phyloP scores from a whole-genome alignment of 345 rosid genomes.

The Boechera divaricarpa region DNA sequence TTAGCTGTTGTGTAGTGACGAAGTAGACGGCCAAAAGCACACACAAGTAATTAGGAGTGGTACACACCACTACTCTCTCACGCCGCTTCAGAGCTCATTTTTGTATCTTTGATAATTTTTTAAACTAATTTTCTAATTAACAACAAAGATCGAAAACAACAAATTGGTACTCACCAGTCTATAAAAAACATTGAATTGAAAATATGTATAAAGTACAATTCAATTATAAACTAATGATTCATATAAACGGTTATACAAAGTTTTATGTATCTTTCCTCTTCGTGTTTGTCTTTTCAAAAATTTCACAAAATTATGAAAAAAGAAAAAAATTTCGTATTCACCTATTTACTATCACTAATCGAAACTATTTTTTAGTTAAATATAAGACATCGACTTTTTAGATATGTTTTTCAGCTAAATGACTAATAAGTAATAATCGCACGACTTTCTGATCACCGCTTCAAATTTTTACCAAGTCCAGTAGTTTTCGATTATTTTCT shows the following conservation, averaged over 20 bases:
- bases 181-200: not conserved
- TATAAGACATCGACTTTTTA: too few species aligned
- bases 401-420: too few species aligned
- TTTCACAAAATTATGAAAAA: too few species aligned
- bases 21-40: slow-evolving; percentile 19
- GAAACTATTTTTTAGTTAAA: too few species aligned
- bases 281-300: too few species aligned
- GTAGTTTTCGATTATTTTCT: not conserved
- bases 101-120: not conserved
- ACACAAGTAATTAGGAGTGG: slow-evolving; percentile 36
- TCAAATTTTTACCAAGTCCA: slow-evolving; percentile 3
- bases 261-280: too few species aligned
- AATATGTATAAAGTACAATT: not conserved
- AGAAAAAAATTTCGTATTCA: too few species aligned
- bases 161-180: not conserved
- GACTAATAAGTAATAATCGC: not conserved
- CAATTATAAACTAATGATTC: not conserved
- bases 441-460: not conserved
- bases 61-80: slow-evolving; percentile 42
- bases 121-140: not conserved
- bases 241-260: too few species aligned
- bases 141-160: not conserved
- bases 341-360: too few species aligned
- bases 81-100: slow-evolving; percentile 12
- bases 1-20: slow-evolving; percentile 35